phyloP scores from a whole-genome alignment of 2,329 filamentous ascomycete genomes.

The Phaeophleospora eucalypticola region DNA sequence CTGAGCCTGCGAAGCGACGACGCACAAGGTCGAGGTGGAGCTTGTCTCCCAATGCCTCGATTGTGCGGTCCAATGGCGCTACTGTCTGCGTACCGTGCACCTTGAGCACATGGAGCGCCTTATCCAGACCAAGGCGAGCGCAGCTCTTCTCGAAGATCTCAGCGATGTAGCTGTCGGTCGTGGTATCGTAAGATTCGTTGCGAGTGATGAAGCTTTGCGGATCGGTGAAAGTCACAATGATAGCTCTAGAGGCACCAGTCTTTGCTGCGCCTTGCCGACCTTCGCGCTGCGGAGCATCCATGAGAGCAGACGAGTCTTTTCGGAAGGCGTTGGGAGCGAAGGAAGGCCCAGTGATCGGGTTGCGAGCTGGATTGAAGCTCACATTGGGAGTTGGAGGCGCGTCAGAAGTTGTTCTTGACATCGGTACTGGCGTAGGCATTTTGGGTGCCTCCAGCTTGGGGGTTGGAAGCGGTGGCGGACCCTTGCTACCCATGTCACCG shows the following conservation, averaged over 20 bases:
- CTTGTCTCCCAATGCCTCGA: conserved; percentile 72
- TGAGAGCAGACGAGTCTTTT: conserved; percentile 43
- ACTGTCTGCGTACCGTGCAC: conserved; percentile 70
- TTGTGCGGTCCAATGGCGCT: conserved; percentile 70
- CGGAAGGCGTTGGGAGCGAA: conserved; percentile 40
- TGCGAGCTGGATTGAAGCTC: conserved; percentile 41
- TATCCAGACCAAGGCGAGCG: conserved; percentile 72
- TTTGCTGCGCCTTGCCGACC: conserved; percentile 41
- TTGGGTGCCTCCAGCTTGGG: conserved; percentile 11
- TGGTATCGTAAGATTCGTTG: conserved; percentile 67
- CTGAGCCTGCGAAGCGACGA: conserved; percentile 57
- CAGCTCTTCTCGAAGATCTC: conserved; percentile 77
- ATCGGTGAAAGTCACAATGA: conserved; percentile 70
- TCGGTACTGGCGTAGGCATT: conserved; percentile 5
- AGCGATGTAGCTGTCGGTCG: conserved; percentile 76
- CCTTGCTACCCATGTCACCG: conserved; percentile 8
- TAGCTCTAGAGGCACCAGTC: conserved; percentile 64
- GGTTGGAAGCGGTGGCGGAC: conserved; percentile 12
- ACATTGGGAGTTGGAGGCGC: conserved; percentile 19
- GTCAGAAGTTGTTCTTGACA: conserved; percentile 12
- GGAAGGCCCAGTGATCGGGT: conserved; percentile 49
- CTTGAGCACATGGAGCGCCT: conserved; percentile 73
- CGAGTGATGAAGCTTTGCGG: conserved; percentile 61
- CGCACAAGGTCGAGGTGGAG: conserved; percentile 71
- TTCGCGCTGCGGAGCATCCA: conserved; percentile 41